Evolutionary conservation across 1,284 basidiomycete species (phyloP).

Genomic region (Leccinum griseonigrum): DNA sequence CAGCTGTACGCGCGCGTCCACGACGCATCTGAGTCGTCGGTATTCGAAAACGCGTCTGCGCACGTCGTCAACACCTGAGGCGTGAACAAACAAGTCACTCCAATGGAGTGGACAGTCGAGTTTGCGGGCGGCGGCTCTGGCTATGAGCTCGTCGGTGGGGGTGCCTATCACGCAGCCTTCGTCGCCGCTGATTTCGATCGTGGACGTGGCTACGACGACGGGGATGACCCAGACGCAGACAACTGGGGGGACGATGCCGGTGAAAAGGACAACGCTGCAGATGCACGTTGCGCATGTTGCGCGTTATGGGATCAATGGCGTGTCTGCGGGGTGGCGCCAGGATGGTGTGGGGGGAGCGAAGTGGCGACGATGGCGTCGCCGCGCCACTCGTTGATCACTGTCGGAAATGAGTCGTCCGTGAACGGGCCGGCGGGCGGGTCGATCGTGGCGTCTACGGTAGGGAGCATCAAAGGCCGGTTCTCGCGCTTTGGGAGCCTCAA

Average conservation of each 20-base stretch:
- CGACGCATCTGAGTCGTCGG: conserved; percentile 36
- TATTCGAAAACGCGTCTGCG: conserved; percentile 44
- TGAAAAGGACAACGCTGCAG: conserved; percentile 72
- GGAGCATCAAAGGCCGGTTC: conserved; percentile 60
- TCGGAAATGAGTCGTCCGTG: conserved; percentile 42
- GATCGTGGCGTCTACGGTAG: conserved; percentile 50
- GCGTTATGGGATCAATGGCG: conserved; percentile 75
- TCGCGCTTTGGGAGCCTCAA: conserved; percentile 72
- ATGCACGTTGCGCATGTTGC: conserved; percentile 74
- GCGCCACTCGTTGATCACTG: conserved; percentile 70
- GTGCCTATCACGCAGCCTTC: conserved; percentile 41
- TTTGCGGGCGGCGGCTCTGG: conserved; percentile 37
- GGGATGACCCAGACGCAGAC: neutral
- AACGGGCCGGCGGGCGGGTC: conserved; percentile 49
- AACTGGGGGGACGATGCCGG: conserved; percentile 22
- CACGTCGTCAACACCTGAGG: conserved; percentile 35
- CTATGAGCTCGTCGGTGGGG: conserved; percentile 37
- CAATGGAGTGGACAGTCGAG: conserved; percentile 36
- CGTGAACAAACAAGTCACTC: too few relatives aligned
- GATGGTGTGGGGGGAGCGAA: conserved; percentile 55
- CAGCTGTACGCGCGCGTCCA: conserved; percentile 36
- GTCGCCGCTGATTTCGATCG: conserved; percentile 35
- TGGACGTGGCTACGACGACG: neutral
- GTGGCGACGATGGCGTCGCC: conserved; percentile 54
- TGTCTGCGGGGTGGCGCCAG: conserved; percentile 70